Evolutionary conservation across 1,139 yeast genomes (phyloP).

Genomic region (Debaryomyces nepalensis): DNA sequence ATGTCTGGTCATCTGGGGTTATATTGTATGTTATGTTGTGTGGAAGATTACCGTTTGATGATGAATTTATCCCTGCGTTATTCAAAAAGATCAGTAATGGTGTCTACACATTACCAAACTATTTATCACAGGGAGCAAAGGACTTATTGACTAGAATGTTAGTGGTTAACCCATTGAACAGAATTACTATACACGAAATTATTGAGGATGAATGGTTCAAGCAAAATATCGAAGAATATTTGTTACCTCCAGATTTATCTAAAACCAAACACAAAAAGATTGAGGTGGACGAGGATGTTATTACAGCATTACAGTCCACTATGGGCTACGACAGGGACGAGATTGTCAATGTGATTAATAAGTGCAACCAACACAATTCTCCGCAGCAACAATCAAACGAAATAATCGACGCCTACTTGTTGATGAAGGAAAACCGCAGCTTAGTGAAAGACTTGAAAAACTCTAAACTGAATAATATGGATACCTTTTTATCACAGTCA

Average conservation of each 20-base stretch:
- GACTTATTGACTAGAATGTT: constrained; percentile 87
- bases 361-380: constrained; percentile 46
- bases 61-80: constrained; percentile 93
- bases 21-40: constrained; percentile 95
- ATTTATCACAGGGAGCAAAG: constrained; percentile 86
- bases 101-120: constrained; percentile 90
- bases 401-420: constrained; percentile 86
- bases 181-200: constrained; percentile 93
- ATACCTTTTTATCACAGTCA: constrained; percentile 53
- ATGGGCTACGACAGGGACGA: constrained; percentile 95
- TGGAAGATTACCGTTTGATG: constrained; percentile 97
- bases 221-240: constrained; percentile 78
- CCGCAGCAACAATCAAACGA: constrained; percentile 58
- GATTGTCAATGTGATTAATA: constrained; percentile 70
- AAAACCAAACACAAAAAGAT: constrained; percentile 45
- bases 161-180: constrained; percentile 92
- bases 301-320: constrained; percentile 76
- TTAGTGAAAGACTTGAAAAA: constrained; percentile 68
- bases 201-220: constrained; percentile 97
- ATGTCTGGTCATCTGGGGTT: constrained; percentile 98
- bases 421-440: constrained; percentile 83
- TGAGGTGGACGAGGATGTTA: constrained; percentile 77
- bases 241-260: constrained; percentile 70
- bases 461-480: constrained; percentile 55
- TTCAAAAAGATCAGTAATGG: constrained; percentile 96